These are phyloP conservation scores for Phytophthora colocasiae DNA, from an alignment of 352 stramenopile species.

Conservation along the genomic window DNA sequence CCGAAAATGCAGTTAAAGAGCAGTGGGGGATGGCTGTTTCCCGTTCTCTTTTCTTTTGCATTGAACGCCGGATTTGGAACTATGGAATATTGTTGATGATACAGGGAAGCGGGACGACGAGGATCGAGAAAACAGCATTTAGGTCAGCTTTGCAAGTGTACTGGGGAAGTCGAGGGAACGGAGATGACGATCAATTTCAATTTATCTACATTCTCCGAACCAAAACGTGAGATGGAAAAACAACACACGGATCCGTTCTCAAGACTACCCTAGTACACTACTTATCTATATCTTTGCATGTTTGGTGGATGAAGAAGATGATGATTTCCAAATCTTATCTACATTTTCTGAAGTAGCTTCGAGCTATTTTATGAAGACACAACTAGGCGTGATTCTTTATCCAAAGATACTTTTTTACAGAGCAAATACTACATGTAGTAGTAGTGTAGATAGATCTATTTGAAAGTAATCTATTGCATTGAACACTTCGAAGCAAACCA, in stretches of 20 bases:
- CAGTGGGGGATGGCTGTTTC: conserved; percentile 22
- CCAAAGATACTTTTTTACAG: conserved; percentile 8
- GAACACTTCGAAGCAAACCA: conserved; percentile 2
- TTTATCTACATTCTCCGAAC: conserved; percentile 77
- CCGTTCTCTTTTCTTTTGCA: conserved; percentile 37
- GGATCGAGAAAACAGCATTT: background rate
- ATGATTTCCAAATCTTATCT: conserved; percentile 78
- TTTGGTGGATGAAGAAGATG: conserved; percentile 52
- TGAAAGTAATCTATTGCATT: conserved; percentile 12
- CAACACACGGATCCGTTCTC: conserved; percentile 41
- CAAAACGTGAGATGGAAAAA: conserved; percentile 50
- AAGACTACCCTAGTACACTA: conserved; percentile 20
- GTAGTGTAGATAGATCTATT: conserved; percentile 1
- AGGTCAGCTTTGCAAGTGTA: conserved; percentile 1
- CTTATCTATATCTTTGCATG: conserved; percentile 10
- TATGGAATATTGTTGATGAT: conserved; percentile 18
- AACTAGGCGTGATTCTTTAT: conserved; percentile 43
- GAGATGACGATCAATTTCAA: conserved; percentile 71
- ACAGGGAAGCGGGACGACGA: conserved; percentile 22
- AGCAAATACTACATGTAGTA: background rate
- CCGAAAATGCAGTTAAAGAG: conserved; percentile 36
- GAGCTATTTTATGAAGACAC: conserved; percentile 36
- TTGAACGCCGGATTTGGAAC: conserved; percentile 12
- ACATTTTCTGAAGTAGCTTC: conserved; percentile 61
- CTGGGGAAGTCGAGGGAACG: conserved; percentile 32